Evolutionary conservation across 2,329 filamentous ascomycete genomes (phyloP), one percentile per base, ranked within the genome.

Genomic region (Drechslerella stenobrocha): DNA sequence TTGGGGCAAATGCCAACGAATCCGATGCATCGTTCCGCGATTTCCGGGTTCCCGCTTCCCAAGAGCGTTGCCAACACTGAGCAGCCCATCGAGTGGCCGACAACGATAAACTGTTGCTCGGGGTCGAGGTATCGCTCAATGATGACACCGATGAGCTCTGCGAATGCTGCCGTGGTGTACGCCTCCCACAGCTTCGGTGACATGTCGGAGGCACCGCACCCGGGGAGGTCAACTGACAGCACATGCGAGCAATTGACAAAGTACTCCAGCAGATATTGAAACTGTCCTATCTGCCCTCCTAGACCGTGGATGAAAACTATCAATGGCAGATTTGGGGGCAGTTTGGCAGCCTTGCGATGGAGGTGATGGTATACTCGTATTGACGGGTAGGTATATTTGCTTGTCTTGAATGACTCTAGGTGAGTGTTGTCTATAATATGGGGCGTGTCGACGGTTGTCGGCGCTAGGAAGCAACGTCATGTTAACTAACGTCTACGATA

Each of bases 271-370:
- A 97, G 78, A 26, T 88, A 84, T 57, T 89, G 83, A 74, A 96
- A 97, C 74, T 97, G 93, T 8, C 90, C 87, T 22, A 90, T 82
- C 0, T 89, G 95, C 48, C 93, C 93, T n/a, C 92, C 93, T 7
- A 97, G 81, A 67, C 93, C 93, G 74, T 97, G 93, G 60, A 97
- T 81, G 74, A 95, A 96, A 42, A 97, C 90, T 2, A 97, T 79
- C 7, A 98, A 78, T 0, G 93, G 93, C 8, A 96, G 78, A 0
- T 88, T 86, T 0, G 83, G 81, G 0, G 89, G 88, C 2, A 97
- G 81, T 75, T 93, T 88, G 65, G 86, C 83, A n/a, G 86, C 84
- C 74, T 96, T 90, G 18, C 85, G 83, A 77, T 96, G 93, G 56
- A 84, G 83, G 59, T 87, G 84, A 77, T 87, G 91, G 76, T 97